Evolutionary conservation across 441 rosid species (phyloP).

Genomic region (Pelargonium citronellum): DNA sequence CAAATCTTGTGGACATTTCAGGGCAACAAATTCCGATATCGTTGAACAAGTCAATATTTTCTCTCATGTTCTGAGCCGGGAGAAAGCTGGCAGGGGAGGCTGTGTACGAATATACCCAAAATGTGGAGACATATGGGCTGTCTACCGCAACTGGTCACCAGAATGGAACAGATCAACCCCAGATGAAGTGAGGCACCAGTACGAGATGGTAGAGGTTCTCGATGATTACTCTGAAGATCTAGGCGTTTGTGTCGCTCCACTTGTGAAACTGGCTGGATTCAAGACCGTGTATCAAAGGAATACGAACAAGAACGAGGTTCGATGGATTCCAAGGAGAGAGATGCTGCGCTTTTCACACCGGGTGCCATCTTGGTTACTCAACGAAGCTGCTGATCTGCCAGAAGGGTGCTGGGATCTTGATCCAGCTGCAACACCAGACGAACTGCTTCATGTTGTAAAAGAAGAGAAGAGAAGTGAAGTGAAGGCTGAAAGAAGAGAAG

Average conservation of each 20-base stretch:
- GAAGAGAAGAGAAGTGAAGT: slow-evolving; percentile 34
- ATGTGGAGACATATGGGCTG: slow-evolving; percentile 89
- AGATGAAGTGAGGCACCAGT: slow-evolving; percentile 69
- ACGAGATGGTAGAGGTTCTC: slow-evolving; percentile 97
- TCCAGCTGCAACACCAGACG: slow-evolving; percentile 96
- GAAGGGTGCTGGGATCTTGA: slow-evolving; percentile 91
- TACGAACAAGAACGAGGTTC: slow-evolving; percentile 41
- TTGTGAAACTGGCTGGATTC: slow-evolving; percentile 64
- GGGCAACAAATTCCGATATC: slow-evolving; percentile 69
- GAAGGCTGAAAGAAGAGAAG: slow-evolving; percentile 27
- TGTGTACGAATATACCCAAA: slow-evolving; percentile 85
- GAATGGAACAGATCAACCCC: slow-evolving; percentile 81
- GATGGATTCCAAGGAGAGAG: slow-evolving; percentile 85
- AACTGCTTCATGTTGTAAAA: slow-evolving; percentile 54
- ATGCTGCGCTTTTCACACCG: slow-evolving; percentile 86
- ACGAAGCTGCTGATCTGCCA: slow-evolving; percentile 49
- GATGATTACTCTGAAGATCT: slow-evolving; percentile 83
- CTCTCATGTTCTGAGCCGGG: slow-evolving; percentile 76
- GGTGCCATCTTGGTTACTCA: slow-evolving; percentile 82
- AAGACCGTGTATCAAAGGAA: slow-evolving; percentile 83
- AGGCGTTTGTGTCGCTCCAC: slow-evolving; percentile 71
- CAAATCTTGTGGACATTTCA: slow-evolving; percentile 93
- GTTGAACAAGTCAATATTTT: slow-evolving; percentile 87
- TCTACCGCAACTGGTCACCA: slow-evolving; percentile 81
- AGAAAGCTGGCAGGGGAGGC: slow-evolving; percentile 95